Percentiles rank a stretch among this genome's conserved stretches.
Evolutionary conservation across 305 asterid species (phyloP).

Genomic region (Solanum hybrid): DNA sequence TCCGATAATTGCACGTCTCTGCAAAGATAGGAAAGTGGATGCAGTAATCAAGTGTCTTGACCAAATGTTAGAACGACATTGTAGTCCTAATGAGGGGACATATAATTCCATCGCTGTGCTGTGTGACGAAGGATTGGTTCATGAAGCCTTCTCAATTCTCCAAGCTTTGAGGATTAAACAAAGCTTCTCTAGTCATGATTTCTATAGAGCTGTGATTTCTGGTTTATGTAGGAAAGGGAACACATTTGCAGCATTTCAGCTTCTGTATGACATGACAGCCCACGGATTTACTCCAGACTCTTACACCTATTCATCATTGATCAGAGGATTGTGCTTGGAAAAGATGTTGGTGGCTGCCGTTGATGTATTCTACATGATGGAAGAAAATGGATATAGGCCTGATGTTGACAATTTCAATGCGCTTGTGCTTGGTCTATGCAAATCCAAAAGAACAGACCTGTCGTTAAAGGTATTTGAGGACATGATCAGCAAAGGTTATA

Average conservation of each 20-base stretch:
- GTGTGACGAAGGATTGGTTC: conserved; percentile 58
- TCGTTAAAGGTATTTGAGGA: conserved; percentile 43
- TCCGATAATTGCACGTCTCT: conserved; percentile 52
- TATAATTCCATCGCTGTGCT: conserved; percentile 66
- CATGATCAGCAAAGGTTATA: conserved; percentile 57
- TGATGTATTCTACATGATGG: conserved; percentile 49
- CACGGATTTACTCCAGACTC: conserved; percentile 63
- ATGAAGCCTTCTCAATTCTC: conserved; percentile 59
- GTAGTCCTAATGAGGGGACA: conserved; percentile 62
- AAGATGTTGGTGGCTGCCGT: conserved; percentile 66
- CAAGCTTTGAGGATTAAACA: conserved; percentile 48
- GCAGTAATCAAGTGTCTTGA: conserved; percentile 48
- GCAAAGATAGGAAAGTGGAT: conserved; percentile 52
- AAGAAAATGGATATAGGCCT: conserved; percentile 44
- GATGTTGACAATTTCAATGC: conserved; percentile 58
- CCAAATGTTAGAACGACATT: conserved; percentile 42
- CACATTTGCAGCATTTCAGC: conserved; percentile 58
- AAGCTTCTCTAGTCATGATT: conserved; percentile 35
- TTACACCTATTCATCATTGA: conserved; percentile 67
- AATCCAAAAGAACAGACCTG: conserved; percentile 60
- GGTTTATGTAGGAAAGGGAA: conserved; percentile 69
- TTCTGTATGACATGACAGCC: conserved; percentile 48
- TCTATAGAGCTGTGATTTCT: conserved; percentile 44
- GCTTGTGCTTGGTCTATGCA: conserved; percentile 74
- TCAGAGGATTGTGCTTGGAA: conserved; percentile 78